phyloP scores from a whole-genome alignment of 192 early-diverging fungal species.

The Podila epicladia region DNA sequence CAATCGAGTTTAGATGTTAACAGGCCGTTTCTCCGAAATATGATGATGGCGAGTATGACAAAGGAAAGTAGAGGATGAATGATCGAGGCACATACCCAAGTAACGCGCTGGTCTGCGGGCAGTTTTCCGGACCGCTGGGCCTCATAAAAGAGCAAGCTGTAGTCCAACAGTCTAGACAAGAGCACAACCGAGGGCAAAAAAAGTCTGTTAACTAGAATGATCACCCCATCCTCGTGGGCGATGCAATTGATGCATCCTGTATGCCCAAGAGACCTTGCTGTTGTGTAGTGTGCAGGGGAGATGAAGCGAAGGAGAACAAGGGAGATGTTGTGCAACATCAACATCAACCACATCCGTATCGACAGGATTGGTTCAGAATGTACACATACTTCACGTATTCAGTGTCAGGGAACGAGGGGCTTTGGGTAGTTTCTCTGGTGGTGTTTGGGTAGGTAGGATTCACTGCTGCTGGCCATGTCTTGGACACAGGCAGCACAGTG shows the following conservation, averaged over 20 bases:
- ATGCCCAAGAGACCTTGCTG: neutral
- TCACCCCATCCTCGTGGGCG: neutral
- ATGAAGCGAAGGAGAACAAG: neutral
- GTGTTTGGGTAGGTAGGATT: neutral
- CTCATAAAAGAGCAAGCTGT: conserved; percentile 64
- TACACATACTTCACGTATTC: conserved; percentile 48
- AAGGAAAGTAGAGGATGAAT: neutral
- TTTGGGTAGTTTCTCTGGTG: neutral
- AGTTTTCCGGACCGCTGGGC: conserved; percentile 64
- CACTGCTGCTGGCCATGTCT: neutral
- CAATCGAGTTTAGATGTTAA: neutral
- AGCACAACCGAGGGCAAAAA: neutral
- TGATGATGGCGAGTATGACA: neutral
- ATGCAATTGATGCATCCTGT: neutral
- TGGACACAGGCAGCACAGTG: neutral
- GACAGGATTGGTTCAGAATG: too few relatives aligned
- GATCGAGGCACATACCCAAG: conserved; percentile 46
- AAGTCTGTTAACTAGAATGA: neutral
- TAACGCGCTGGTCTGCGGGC: conserved; percentile 58
- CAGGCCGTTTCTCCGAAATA: neutral
- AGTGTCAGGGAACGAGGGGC: conserved; percentile 36
- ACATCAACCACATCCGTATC: too few relatives aligned
- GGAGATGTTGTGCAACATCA: too few relatives aligned
- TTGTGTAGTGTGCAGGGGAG: neutral
- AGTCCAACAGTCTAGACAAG: conserved; percentile 50